Conservation (phyloP, 2,329 filamentous ascomycete genomes). For the Gaeumannomyces sp. region DNA sequence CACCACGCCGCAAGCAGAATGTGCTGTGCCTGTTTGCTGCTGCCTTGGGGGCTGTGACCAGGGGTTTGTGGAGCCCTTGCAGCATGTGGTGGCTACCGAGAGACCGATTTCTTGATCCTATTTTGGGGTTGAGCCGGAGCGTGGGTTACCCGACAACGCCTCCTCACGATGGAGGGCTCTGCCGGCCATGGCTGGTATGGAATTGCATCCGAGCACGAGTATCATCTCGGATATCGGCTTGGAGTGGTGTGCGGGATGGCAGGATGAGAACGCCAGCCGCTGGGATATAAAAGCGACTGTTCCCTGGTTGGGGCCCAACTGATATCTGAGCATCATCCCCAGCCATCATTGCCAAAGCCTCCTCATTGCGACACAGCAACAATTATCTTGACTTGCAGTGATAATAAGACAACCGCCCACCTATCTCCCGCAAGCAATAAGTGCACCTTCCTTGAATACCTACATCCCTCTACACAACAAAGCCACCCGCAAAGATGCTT, state of each 20-base stretch:
- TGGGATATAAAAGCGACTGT: background rate
- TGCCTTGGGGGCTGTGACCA: background rate
- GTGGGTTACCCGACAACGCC: background rate
- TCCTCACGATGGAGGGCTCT: background rate
- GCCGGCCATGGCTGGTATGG: background rate
- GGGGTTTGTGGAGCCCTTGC: background rate
- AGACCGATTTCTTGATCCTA: background rate
- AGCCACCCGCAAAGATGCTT: constrained; percentile 9
- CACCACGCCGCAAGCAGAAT: background rate
- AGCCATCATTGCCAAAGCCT: no score
- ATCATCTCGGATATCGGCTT: background rate
- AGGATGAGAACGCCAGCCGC: background rate
- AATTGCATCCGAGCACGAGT: background rate
- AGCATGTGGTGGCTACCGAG: background rate
- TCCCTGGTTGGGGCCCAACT: background rate
- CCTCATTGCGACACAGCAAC: background rate
- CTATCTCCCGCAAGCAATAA: background rate
- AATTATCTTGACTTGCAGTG: background rate
- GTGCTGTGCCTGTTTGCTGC: background rate
- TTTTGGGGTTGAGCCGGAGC: background rate
- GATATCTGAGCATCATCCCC: background rate
- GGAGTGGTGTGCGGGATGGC: background rate
- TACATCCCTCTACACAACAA: background rate
- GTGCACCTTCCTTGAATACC: background rate
- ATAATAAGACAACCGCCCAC: no score